Conservation (phyloP, 2,329 filamentous ascomycete species). For the Calonectria henricotiae region DNA sequence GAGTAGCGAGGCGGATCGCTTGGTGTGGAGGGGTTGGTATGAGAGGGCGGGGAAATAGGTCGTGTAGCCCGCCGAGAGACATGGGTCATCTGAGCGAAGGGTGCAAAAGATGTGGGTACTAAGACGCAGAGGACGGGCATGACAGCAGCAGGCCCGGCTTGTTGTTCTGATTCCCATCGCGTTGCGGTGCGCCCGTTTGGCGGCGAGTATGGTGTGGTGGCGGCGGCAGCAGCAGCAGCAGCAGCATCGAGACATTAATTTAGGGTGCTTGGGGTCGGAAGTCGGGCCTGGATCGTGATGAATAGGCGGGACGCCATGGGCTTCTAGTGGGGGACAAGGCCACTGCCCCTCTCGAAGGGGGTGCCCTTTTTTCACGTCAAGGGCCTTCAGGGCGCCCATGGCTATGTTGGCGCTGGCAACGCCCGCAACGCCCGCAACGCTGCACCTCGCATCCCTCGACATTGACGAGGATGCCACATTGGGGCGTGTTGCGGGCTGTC, state of each 20-base stretch:
- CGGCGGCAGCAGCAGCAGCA: slow-evolving; percentile 28
- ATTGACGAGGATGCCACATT: slow-evolving; percentile 42
- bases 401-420: slow-evolving; percentile 40
- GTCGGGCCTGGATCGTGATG: slow-evolving; percentile 21
- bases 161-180: slow-evolving; percentile 8
- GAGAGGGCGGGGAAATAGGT: slow-evolving; percentile 27
- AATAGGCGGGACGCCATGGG: slow-evolving; percentile 10
- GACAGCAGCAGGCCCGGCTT: background rate
- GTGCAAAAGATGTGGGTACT: slow-evolving; percentile 9
- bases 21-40: slow-evolving; percentile 26
- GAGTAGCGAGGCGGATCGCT: slow-evolving; percentile 18
- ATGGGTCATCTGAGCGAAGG: slow-evolving; percentile 34
- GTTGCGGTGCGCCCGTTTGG: slow-evolving; percentile 34
- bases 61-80: slow-evolving; percentile 31
- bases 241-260: slow-evolving; percentile 22
- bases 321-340: slow-evolving; percentile 3
- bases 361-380: slow-evolving; percentile 10
- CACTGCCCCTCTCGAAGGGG: slow-evolving; percentile 11
- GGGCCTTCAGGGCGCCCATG: slow-evolving; percentile 26
- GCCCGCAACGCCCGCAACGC: slow-evolving; percentile 51
- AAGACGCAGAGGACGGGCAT: slow-evolving; percentile 5
- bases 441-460: slow-evolving; percentile 47
- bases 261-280: slow-evolving; percentile 21
- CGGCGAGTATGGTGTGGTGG: slow-evolving; percentile 27
- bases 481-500: slow-evolving; percentile 18